Base-by-base conservation (phyloP, 2,329 filamentous ascomycete genomes). In the Blastomyces parvus region DNA sequence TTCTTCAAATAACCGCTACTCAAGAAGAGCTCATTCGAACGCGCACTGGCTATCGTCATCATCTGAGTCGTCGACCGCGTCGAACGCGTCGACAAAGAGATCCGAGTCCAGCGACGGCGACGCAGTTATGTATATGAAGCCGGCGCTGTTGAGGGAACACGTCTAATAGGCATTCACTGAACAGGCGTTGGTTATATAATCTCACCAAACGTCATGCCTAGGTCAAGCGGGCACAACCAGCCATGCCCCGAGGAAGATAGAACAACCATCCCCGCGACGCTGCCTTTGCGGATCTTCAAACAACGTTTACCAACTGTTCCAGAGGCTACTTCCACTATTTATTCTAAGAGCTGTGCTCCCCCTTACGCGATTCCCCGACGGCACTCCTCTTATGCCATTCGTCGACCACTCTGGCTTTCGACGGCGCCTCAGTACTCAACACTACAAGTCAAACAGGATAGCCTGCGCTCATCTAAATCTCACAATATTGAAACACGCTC, bases 241-340 rank as follows among this genome's bases (percentile, higher is more conserved):
- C 36, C 40, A 60, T 64, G 59, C 52, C 59, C 17, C 60, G 46
- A 13, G 44, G 25, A 62, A 25, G 48, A 60, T 22, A 40, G 13
- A 44, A 48, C 40, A 48, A 53, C 42, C 22, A 60, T 61, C 40
- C 62, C 70, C 50, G 68, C 67, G 63, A 79, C 81, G 22, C 75
- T 75, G 40, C 83, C 83, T 13, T 70, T 84, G 42, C 78, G 80
- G 50, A 81, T 85, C 68, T 70, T 79, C 68, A 85, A 83, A 69
- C 65, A 30, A 61, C 64, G 55, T 50, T 66, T 59, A 30, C 48
- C 30, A 64, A 59, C 25, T 56, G 73, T 74, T 72, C 67, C 66
- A 69, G 27, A 33, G 11, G 40, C 25, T n/a, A 13, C 58, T 25
- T 48, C 19, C 17, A 30, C 38, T 57, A 14, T 19, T 25, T 62